Evolutionary conservation across 1,284 basidiomycete species (phyloP), one percentile per base, ranked within the genome.

Genomic region (Vanrija pseudolonga): DNA sequence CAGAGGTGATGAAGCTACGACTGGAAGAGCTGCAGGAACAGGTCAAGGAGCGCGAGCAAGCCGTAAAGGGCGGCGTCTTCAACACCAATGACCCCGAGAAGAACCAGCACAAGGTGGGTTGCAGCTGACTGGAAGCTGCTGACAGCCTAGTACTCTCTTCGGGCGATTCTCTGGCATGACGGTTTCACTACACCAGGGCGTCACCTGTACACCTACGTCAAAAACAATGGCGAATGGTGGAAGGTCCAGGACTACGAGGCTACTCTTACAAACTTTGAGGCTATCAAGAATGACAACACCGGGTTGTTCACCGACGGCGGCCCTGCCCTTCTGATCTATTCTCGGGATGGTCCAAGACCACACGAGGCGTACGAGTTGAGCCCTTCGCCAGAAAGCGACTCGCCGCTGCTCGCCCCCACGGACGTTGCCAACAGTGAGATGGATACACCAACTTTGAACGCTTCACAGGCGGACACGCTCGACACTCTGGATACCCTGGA

Each of bases 291-390:
- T 4, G 72, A 74, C 57, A 59, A 53, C 43, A 71, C 68, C 0
- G 72, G 72, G 3, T 52, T 68, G 48, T 73, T 62, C 50, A 72
- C 72, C 57, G 71, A 73, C 36, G 72, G 71, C 9, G 72, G 72
- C 4, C 66, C 71, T 5, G 73, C 71, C 49, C 44, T 65, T n/a
- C 55, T 69, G 8, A 36, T 70, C 17, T 68, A 70, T 43, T 65
- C 61, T 14, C 55, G 67, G 15, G 57, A 63, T 12, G 65, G 68
- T 15, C 53, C 57, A 8, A 9, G 32, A 12, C 32, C 32, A 32
- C 12, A 32, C 32, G 14, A 12, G 12, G 12, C 14, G 32, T 32
- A 32, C 12, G 32, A 32, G 32, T 8, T 26, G 26, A 26, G 26
- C 26, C 32, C 32, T 1, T 32, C 32, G 14, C 32, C 32, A 4